Percentiles rank a stretch among this genome's conserved stretches.
Evolutionary conservation across 2,329 filamentous ascomycete species (phyloP).

Genomic region (Xylariaceae sp.): DNA sequence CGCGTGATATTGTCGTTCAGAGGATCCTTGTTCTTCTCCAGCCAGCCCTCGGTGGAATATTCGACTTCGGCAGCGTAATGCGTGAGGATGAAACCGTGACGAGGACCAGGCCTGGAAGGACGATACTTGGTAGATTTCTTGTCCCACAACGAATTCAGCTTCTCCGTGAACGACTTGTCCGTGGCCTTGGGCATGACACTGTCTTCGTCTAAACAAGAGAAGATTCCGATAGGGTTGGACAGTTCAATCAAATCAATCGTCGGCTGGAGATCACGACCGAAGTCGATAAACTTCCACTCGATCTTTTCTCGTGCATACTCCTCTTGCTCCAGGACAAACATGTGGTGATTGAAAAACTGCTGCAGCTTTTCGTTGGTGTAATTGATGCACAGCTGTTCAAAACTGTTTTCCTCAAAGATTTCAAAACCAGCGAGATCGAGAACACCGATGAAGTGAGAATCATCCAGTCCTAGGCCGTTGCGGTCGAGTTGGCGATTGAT

Average conservation of each 20-base stretch:
- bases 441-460: conserved; percentile 94
- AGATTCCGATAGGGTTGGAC: conserved; percentile 95
- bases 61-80: conserved; percentile 98
- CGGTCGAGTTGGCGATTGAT: conserved; percentile 91
- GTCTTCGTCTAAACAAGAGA: conserved; percentile 96
- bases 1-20: conserved; percentile 95
- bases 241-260: conserved; percentile 97
- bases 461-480: conserved; percentile 74
- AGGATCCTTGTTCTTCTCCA: conserved; percentile 99
- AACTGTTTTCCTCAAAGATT: conserved; percentile 97
- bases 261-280: conserved; percentile 91
- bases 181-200: conserved; percentile 99
- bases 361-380: conserved; percentile 99
- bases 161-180: conserved; percentile 94
- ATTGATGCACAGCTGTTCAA: conserved; percentile 98
- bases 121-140: conserved; percentile 93
- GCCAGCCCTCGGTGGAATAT: conserved; percentile 89
- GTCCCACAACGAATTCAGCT: conserved; percentile 94
- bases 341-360: conserved; percentile 99
- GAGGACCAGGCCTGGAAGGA: conserved; percentile 66
- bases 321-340: conserved; percentile 98
- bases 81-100: conserved; percentile 87
- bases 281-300: conserved; percentile 99
- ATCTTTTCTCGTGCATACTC: conserved; percentile 97
- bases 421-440: conserved; percentile 99